Conservation (phyloP, 2,329 filamentous ascomycete species). For the Curvularia hawaiiensis region DNA sequence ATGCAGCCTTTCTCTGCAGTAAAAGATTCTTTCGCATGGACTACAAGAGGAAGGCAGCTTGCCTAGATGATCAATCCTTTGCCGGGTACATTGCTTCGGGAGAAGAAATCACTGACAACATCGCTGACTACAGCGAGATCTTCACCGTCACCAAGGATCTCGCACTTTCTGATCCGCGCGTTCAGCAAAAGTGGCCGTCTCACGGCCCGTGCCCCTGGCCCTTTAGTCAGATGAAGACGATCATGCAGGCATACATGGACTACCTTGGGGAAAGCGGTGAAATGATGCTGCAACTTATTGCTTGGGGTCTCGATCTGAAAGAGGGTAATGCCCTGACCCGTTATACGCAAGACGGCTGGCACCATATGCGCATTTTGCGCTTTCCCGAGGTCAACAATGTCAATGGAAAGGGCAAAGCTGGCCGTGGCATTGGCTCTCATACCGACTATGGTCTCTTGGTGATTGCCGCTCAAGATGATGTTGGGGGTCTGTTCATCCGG, state of each 20-base stretch:
- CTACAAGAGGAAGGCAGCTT: conserved; percentile 47
- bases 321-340: conserved; percentile 48
- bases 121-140: conserved; percentile 60
- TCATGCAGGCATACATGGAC: conserved; percentile 51
- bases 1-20: conserved; percentile 12
- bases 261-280: conserved; percentile 52
- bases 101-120: conserved; percentile 49
- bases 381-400: conserved; percentile 46
- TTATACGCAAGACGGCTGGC: conserved; percentile 57
- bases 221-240: conserved; percentile 48
- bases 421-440: conserved; percentile 59
- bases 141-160: conserved; percentile 60
- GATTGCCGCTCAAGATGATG: conserved; percentile 57
- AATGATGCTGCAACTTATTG: conserved; percentile 54
- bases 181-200: conserved; percentile 54
- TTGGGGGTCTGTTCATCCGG: conserved; percentile 58
- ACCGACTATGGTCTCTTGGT: conserved; percentile 60
- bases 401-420: conserved; percentile 57
- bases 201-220: conserved; percentile 59
- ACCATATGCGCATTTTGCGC: conserved; percentile 57
- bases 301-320: conserved; percentile 52
- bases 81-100: conserved; percentile 58
- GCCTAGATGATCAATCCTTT: conserved; percentile 54
- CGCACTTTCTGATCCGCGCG: conserved; percentile 46
- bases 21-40: conserved; percentile 13